Evolutionary conservation across 305 asterid species (phyloP).

Genomic region (Rubia tinctorum): DNA sequence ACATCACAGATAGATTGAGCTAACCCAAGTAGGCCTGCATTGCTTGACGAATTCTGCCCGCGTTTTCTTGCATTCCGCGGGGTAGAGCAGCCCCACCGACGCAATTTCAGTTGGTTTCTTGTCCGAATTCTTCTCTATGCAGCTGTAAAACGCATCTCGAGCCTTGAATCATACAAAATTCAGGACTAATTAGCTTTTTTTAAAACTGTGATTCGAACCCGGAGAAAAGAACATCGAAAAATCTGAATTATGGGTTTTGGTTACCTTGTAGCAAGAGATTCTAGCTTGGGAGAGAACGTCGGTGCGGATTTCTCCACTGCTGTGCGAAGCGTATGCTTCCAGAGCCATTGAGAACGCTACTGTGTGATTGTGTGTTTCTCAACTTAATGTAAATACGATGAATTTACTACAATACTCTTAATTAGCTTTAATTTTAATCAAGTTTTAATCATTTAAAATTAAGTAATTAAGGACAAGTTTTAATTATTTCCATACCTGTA

Average conservation of each 20-base stretch:
- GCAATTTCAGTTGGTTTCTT: conserved; percentile 86
- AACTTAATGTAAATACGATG: too few species aligned
- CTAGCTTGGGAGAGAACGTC: conserved; percentile 75
- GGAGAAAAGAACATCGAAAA: background rate
- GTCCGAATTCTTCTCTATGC: conserved; percentile 63
- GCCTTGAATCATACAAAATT: conserved; percentile 46
- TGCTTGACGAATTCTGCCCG: conserved; percentile 62
- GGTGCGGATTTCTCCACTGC: conserved; percentile 42
- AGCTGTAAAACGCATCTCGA: conserved; percentile 81
- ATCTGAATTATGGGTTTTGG: background rate
- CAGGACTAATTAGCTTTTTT: background rate
- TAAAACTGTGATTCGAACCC: background rate
- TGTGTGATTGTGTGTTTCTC: conserved; percentile 1
- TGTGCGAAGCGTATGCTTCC: conserved; percentile 54
- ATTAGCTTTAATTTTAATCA: too few species aligned
- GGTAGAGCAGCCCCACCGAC: conserved; percentile 83
- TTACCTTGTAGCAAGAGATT: conserved; percentile 70
- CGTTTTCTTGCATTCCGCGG: conserved; percentile 69
- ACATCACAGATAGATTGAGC: conserved; percentile 17
- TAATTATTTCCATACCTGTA: too few species aligned
- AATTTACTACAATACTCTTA: too few species aligned
- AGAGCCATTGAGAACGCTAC: conserved; percentile 38
- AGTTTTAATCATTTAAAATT: too few species aligned
- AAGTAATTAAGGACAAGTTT: too few species aligned
- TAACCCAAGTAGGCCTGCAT: conserved; percentile 88